Percentiles rank a stretch among this genome's conserved stretches.
These are phyloP conservation scores for Phylloporus rhodoxanthus DNA, from an alignment of 768 basidiomycete species.

Conservation along the genomic window DNA sequence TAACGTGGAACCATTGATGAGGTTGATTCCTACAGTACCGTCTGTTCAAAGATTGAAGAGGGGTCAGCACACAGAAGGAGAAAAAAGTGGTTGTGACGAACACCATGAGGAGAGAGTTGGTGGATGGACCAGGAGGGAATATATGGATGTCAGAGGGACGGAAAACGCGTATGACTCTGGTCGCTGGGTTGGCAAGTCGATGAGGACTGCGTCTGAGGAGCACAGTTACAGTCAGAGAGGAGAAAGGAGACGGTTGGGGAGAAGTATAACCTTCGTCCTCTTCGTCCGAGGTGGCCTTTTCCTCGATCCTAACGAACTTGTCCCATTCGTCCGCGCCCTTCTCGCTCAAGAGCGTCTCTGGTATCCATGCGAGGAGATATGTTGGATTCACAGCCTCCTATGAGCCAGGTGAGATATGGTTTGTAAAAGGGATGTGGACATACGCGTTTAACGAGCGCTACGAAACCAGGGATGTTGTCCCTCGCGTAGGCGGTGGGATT, in stretches of 20 bases:
- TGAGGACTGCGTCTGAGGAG: conserved; percentile 68
- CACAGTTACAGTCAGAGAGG: conserved; percentile 2
- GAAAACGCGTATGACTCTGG: conserved; percentile 95
- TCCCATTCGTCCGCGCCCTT: conserved; percentile 82
- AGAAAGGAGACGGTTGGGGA: background rate
- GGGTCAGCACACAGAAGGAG: background rate
- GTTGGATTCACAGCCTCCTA: conserved; percentile 72
- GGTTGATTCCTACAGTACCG: conserved; percentile 84
- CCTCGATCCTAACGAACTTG: conserved; percentile 84
- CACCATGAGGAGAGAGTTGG: conserved; percentile 84
- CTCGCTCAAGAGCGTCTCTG: conserved; percentile 77
- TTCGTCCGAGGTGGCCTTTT: conserved; percentile 48
- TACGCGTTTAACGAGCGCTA: conserved; percentile 85
- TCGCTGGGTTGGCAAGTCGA: conserved; percentile 75
- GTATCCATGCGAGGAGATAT: conserved; percentile 90
- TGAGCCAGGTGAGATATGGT: conserved; percentile 5
- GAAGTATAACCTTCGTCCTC: conserved; percentile 60
- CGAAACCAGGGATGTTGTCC: conserved; percentile 93
- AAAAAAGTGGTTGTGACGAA: conserved; percentile 33
- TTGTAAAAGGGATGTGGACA: conserved; percentile 24
- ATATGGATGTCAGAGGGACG: conserved; percentile 84
- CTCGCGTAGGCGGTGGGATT: conserved; percentile 88
- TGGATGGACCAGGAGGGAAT: conserved; percentile 80
- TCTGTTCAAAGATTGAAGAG: conserved; percentile 39
- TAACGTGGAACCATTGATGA: conserved; percentile 77